These are phyloP conservation scores for Rhodotorula kratochvilovae DNA, from an alignment of 768 basidiomycete species.

Conservation along the genomic window DNA sequence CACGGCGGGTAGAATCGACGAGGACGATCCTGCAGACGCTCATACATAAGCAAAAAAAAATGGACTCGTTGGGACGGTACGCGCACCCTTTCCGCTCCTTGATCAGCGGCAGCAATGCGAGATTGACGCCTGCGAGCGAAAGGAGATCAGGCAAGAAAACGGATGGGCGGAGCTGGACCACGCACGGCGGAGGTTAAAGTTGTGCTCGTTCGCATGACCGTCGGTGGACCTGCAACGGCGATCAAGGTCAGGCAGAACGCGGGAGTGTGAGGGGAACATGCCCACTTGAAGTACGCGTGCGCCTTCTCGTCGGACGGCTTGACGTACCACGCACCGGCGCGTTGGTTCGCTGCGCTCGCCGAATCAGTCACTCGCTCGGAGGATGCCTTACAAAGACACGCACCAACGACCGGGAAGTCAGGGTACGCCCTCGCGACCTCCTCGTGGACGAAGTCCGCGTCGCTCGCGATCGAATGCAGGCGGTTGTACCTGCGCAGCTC, in stretches of 20 bases:
- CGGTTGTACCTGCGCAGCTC: slow-evolving; percentile 65
- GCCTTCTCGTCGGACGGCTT: slow-evolving; percentile 60
- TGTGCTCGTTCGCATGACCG: slow-evolving; percentile 39
- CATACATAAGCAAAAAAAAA: background rate
- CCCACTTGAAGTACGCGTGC: slow-evolving; percentile 8
- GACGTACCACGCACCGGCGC: slow-evolving; percentile 92
- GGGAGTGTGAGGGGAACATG: background rate
- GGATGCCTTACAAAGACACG: slow-evolving; percentile 2
- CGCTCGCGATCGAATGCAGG: slow-evolving; percentile 75
- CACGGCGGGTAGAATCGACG: slow-evolving; percentile 87
- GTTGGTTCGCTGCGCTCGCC: slow-evolving; percentile 66
- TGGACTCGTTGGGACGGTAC: too few species aligned
- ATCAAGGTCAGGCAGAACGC: slow-evolving; percentile 39
- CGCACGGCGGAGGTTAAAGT: slow-evolving; percentile 78
- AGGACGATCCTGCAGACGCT: slow-evolving; percentile 60
- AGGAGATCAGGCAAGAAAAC: background rate
- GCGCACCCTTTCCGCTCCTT: slow-evolving; percentile 59
- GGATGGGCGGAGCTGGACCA: slow-evolving; percentile 72
- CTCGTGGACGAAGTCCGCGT: slow-evolving; percentile 63
- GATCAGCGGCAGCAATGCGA: slow-evolving; percentile 66
- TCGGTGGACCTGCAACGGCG: slow-evolving; percentile 40
- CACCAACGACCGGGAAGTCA: slow-evolving; percentile 58
- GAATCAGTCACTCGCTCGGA: too few species aligned
- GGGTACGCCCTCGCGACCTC: slow-evolving; percentile 54
- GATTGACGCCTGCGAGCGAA: slow-evolving; percentile 59